A percentile compares a stretch with the other conserved stretches of the same genome.
These are phyloP conservation scores for Scenedesmus sp. DNA, from an alignment of 163 green algal genomes.

Conservation along the genomic window DNA sequence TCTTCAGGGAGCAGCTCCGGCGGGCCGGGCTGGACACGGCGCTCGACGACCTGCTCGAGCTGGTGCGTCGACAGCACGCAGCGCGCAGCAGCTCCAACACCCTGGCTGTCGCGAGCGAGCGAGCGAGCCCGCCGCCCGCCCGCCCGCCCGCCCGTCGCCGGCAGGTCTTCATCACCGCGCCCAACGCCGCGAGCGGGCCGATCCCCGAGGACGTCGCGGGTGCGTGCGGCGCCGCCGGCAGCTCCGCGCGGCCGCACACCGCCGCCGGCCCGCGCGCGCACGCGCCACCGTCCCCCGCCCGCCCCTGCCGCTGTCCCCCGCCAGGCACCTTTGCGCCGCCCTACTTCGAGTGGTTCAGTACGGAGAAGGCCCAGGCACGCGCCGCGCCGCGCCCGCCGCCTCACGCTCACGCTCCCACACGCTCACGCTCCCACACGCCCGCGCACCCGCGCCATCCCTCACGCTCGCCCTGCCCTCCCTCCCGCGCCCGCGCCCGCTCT, in stretches of 20 bases:
- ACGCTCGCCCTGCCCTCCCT: not conserved
- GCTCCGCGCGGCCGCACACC: no score
- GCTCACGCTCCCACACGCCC: no score
- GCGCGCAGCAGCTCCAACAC: conserved; percentile 8
- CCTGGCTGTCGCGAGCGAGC: not conserved
- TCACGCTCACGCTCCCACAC: no score
- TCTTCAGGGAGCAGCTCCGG: conserved; percentile 59
- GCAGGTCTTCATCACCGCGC: conserved; percentile 71
- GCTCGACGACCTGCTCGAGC: conserved; percentile 63
- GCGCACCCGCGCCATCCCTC: not conserved
- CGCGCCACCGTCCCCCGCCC: no score
- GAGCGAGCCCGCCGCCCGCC: not conserved
- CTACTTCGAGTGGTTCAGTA: conserved; percentile 70
- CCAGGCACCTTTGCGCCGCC: no score
- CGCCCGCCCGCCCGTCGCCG: no score
- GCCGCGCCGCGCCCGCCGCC: no score
- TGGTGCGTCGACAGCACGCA: conserved; percentile 38
- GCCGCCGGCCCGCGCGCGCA: no score
- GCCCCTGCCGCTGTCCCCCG: no score
- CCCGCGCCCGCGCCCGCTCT: not conserved
- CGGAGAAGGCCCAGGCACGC: no score
- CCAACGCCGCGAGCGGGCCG: conserved; percentile 62
- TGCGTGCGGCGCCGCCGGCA: no score
- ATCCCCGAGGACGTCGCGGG: conserved; percentile 69
- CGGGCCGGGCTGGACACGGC: conserved; percentile 46